Evolutionary conservation across 1,284 basidiomycete species (phyloP), one percentile per base, ranked within the genome.

Genomic region (Microbotryum lychnidis-dioicae): DNA sequence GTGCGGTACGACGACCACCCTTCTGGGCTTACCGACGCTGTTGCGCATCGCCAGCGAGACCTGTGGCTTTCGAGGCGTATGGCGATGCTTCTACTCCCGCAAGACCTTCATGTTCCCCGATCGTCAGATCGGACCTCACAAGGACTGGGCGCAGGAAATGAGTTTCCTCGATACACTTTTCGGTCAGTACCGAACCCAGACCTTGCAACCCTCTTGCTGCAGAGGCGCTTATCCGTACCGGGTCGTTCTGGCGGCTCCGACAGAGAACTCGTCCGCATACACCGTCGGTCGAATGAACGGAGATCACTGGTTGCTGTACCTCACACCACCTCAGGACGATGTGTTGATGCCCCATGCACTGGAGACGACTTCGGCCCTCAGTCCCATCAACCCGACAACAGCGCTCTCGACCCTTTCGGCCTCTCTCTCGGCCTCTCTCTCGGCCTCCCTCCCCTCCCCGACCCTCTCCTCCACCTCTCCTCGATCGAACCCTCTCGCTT

Each of bases 71-170:
- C 79, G 79, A 44, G 80, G 80, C 37, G 88, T 94, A 47, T 84
- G 90, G 76, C 84, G 89, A 69, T 79, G 88, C 76, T 99, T 98
- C 80, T 99, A 98, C 80, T 96, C 91, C 54, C 86, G 94, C 72
- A 99, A 98, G 78, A 87, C 88, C 12, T 98, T 98, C 83, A 97
- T 98, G 89, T 98, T 98, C 77, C 96, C 96, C 20, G 96, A 98
- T 75, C 84, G 89, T 51, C 96, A 99, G 75, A 80, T 81, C 49
- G 93, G 92, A 3, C 94, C 94, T 31, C 96, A 99, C 78, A 82
- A 85, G 65, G 90, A 93, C 75, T 99, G 96, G 96, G 84, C 84
- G 69, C 83, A 89, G 64, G 96, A 99, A 78, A 89, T 97, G 66
- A 82, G 85, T 61, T 96, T 87, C 73, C 82, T 98, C 56, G 94